Conservation (phyloP, 73 alveolate genomes). For the Tetrahymena elliotti region DNA sequence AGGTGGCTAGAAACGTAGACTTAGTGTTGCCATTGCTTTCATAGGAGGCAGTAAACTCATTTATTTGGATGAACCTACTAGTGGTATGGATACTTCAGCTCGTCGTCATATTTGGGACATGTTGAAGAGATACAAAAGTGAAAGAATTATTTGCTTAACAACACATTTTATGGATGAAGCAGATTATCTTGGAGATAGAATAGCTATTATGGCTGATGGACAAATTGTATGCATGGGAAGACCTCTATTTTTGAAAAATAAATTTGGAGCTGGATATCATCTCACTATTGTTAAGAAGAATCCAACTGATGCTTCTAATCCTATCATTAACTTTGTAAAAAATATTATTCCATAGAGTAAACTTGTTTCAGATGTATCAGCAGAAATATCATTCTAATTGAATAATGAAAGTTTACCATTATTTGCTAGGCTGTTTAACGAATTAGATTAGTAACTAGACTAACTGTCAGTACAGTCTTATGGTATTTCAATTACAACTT, state of each 20-base stretch:
- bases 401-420: slow-evolving; percentile 22
- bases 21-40: slow-evolving; percentile 85
- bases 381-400: slow-evolving; percentile 51
- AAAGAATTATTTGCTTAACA: slow-evolving; percentile 84
- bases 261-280: slow-evolving; percentile 83
- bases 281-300: slow-evolving; percentile 45
- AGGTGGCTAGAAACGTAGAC: slow-evolving; percentile 90
- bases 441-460: slow-evolving; percentile 47
- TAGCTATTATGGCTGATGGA: slow-evolving; percentile 93
- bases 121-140: slow-evolving; percentile 75
- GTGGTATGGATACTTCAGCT: slow-evolving; percentile 93
- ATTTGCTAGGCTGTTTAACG: slow-evolving; percentile 46
- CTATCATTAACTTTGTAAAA: slow-evolving; percentile 31
- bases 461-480: slow-evolving; percentile 38
- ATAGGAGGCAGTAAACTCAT: slow-evolving; percentile 85
- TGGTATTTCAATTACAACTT: slow-evolving; percentile 86
- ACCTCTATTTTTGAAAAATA: slow-evolving; percentile 77
- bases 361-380: slow-evolving; percentile 49
- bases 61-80: slow-evolving; percentile 93
- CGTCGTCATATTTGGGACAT: slow-evolving; percentile 93
- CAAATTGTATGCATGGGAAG: slow-evolving; percentile 79
- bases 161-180: slow-evolving; percentile 99
- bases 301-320: slow-evolving; percentile 8
- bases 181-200: slow-evolving; percentile 92
- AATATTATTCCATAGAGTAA: slow-evolving; percentile 26